phyloP scores from a whole-genome alignment of 805 yeast species.

The Wickerhamomyces sydowiorum region DNA sequence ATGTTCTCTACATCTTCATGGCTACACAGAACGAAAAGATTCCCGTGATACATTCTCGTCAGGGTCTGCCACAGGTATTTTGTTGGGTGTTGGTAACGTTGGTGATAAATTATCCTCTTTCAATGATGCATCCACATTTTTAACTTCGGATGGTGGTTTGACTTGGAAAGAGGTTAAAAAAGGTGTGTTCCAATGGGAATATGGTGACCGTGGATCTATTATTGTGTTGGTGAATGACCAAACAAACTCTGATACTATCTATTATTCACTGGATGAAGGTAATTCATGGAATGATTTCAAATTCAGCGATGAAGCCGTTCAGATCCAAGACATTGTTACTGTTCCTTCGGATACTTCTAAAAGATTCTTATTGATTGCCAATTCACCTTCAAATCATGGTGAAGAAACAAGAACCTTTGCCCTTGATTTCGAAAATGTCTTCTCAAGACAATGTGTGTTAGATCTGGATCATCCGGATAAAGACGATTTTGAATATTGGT shows the following conservation, averaged over 20 bases:
- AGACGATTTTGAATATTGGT: conserved; percentile 61
- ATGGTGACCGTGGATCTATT: conserved; percentile 90
- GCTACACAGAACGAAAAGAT: conserved; percentile 84
- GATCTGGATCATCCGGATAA: conserved; percentile 36
- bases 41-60: conserved; percentile 83
- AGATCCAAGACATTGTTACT: conserved; percentile 72
- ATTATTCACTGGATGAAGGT: conserved; percentile 78
- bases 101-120: conserved; percentile 51
- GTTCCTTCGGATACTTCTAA: conserved; percentile 86
- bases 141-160: conserved; percentile 83
- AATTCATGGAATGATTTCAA: conserved; percentile 61
- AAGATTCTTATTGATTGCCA: conserved; percentile 61
- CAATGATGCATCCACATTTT: conserved; percentile 59
- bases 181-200: conserved; percentile 88
- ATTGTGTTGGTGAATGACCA: conserved; percentile 61
- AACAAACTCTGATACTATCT: conserved; percentile 49
- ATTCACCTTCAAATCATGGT: conserved; percentile 37
- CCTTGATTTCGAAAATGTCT: conserved; percentile 50
- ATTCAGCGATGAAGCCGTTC: conserved; percentile 53
- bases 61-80: conserved; percentile 79
- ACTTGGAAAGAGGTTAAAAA: conserved; percentile 78
- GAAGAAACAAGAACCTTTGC: conserved; percentile 40
- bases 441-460: conserved; percentile 48
- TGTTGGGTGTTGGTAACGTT: conserved; percentile 87
- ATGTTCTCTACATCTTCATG: conserved; percentile 83